Percentiles rank a stretch among this genome's conserved stretches.
Conservation (phyloP, 2,329 filamentous ascomycete genomes). For the Xylaria sp. region DNA sequence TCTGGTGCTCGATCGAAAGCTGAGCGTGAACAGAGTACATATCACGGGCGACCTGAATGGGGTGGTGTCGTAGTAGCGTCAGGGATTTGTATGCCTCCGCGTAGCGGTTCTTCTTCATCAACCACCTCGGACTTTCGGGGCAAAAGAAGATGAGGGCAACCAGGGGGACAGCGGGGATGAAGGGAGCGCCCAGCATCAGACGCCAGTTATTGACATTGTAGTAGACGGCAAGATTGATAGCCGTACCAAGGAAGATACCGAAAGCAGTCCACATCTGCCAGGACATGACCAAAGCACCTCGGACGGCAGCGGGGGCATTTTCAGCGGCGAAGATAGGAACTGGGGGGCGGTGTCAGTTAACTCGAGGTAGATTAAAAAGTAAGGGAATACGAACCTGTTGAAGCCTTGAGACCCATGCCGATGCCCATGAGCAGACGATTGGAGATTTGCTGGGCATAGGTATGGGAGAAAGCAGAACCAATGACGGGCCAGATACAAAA, state of each 20-base stretch:
- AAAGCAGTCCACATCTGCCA: slow-evolving; percentile 78
- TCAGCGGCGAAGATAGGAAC: slow-evolving; percentile 83
- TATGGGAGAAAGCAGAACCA: slow-evolving; percentile 75
- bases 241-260: slow-evolving; percentile 70
- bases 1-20: slow-evolving; percentile 67
- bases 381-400: slow-evolving; percentile 57
- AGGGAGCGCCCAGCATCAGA: slow-evolving; percentile 64
- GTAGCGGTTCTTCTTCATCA: slow-evolving; percentile 73
- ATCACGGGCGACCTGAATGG: slow-evolving; percentile 68
- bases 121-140: slow-evolving; percentile 73
- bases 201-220: slow-evolving; percentile 51
- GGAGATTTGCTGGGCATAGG: slow-evolving; percentile 76
- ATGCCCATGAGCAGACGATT: slow-evolving; percentile 79
- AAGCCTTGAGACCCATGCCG: slow-evolving; percentile 79
- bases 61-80: slow-evolving; percentile 61
- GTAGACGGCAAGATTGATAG: slow-evolving; percentile 65
- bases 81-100: slow-evolving; percentile 68
- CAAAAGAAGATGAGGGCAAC: slow-evolving; percentile 71
- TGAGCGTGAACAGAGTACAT: slow-evolving; percentile 73
- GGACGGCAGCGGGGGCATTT: slow-evolving; percentile 73
- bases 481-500: slow-evolving; percentile 77
- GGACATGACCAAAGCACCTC: slow-evolving; percentile 82
- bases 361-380: neutral
- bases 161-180: slow-evolving; percentile 68
- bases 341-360: slow-evolving; percentile 28